Base-by-base conservation (phyloP, 768 basidiomycete genomes). In the Goffeauzyma gilvescens region DNA sequence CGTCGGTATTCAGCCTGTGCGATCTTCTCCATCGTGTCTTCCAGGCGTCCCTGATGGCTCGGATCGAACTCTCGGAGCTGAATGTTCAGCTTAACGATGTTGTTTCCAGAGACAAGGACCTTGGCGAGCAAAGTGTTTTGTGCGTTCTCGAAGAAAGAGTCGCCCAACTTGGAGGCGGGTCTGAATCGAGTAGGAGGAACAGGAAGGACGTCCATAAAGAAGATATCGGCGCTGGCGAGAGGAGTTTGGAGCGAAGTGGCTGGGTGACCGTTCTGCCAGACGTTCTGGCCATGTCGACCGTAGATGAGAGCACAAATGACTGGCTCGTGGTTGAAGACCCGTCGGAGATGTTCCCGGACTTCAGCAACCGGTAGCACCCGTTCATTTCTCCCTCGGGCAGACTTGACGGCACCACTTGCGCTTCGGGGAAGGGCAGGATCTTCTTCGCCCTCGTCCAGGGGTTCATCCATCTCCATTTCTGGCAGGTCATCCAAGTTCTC, bases 141-240 rank as follows among this genome's bases (percentile, higher is more conserved):
- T 0, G 86, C 76, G 65, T 95, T 87, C 59, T 98, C 93, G 63
- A 96, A 95, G 0, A 93, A 69, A 32, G 76, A 78, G 42, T 89
- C 93, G 41, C 77, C 83, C 78, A 96, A 74, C 57, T 77, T 80
- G 2, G 84, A 73, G 2, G 93, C 81, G 3, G 93, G 93, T 34
- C 93, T 77, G 70, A 96, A 98, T 26, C 90, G 81, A 6, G 85
- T 90, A 13, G 93, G 93, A 13, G 87, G 73, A 15, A 96, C 81
- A 23, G 85, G 76, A 17, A 98, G 63, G 40, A 82, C 85, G 25
- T 89, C 82, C 68, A 95, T 69, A 71, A 98, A 98, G 65, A 96
- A 96, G 74, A 96, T 86, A 60, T 96, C 93, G 32, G 87, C 80
- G 7, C 37, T 40, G 18, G 73, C 64, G 6, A 75, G 75, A 7